These are phyloP conservation scores for Coemansia sp. DNA, from an alignment of 192 early-diverging fungal genomes.

Conservation along the genomic window DNA sequence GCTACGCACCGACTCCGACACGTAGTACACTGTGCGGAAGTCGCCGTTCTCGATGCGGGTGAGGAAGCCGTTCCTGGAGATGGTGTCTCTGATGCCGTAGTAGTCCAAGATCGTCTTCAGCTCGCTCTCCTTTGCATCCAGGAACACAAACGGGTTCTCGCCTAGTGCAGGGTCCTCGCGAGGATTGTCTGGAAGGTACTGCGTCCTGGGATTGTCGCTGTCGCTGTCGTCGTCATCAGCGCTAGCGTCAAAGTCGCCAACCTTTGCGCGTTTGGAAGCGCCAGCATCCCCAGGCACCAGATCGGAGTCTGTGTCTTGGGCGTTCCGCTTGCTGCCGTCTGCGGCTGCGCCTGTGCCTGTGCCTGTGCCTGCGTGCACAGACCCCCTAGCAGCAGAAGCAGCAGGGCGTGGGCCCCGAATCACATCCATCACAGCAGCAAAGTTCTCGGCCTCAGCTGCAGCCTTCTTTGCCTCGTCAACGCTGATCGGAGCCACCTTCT, in stretches of 20 bases:
- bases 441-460: constrained; percentile 1
- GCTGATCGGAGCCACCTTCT: constrained; percentile 79
- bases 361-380: not conserved
- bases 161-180: constrained; percentile 54
- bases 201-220: constrained; percentile 11
- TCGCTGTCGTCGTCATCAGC: constrained; percentile 11
- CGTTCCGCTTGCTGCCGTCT: constrained; percentile 6
- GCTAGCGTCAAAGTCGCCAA: not conserved
- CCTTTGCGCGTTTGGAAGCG: constrained; percentile 10
- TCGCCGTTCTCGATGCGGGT: constrained; percentile 76
- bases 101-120: constrained; percentile 64
- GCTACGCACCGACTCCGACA: constrained; percentile 75
- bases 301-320: constrained; percentile 4
- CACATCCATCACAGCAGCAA: constrained; percentile 1
- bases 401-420: not conserved
- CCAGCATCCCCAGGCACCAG: constrained; percentile 10
- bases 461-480: constrained; percentile 44
- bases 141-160: constrained; percentile 90
- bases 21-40: constrained; percentile 80
- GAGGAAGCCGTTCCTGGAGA: constrained; percentile 83
- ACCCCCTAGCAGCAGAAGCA: not conserved
- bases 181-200: constrained; percentile 45
- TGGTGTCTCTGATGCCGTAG: constrained; percentile 72
- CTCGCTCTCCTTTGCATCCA: constrained; percentile 61
- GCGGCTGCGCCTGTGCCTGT: too few species aligned